Conservation (phyloP, 352 stramenopile genomes). For the Pythium diclinum region DNA sequence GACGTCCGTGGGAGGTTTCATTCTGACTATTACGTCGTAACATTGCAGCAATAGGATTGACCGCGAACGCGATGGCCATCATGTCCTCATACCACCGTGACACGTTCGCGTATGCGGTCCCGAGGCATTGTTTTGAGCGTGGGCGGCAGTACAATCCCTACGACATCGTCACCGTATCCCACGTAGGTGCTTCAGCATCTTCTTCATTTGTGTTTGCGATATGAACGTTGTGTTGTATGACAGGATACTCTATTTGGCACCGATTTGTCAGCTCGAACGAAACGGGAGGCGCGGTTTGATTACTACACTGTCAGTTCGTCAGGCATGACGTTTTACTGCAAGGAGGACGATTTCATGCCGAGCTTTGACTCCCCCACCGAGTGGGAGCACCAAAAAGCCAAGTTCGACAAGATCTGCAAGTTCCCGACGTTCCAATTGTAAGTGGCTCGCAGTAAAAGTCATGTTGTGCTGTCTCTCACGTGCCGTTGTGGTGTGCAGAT, state of each 20-base stretch:
- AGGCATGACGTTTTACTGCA: conserved; percentile 62
- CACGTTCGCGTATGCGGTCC: conserved; percentile 69
- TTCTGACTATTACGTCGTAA: neutral
- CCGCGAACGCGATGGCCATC: conserved; percentile 2
- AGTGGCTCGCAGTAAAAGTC: neutral
- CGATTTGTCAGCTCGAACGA: conserved; percentile 10
- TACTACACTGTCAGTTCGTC: conserved; percentile 66
- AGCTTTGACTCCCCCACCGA: conserved; percentile 40
- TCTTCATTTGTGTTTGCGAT: neutral
- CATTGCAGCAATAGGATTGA: conserved; percentile 8
- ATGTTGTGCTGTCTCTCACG: neutral
- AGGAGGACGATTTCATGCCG: conserved; percentile 41
- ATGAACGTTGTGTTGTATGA: neutral
- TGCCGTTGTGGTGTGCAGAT: conserved; percentile 29
- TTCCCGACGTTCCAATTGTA: conserved; percentile 57
- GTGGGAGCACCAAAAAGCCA: conserved; percentile 53
- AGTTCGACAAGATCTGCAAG: conserved; percentile 38
- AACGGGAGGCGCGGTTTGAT: conserved; percentile 33
- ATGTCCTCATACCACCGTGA: conserved; percentile 30
- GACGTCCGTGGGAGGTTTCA: neutral
- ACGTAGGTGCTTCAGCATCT: conserved; percentile 30
- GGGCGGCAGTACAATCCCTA: conserved; percentile 60
- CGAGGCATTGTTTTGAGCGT: conserved; percentile 47
- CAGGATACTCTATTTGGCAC: conserved; percentile 26
- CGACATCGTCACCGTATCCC: conserved; percentile 54